phyloP scores from a whole-genome alignment of 2,329 filamentous ascomycete species.

The Whalleya microplaca region DNA sequence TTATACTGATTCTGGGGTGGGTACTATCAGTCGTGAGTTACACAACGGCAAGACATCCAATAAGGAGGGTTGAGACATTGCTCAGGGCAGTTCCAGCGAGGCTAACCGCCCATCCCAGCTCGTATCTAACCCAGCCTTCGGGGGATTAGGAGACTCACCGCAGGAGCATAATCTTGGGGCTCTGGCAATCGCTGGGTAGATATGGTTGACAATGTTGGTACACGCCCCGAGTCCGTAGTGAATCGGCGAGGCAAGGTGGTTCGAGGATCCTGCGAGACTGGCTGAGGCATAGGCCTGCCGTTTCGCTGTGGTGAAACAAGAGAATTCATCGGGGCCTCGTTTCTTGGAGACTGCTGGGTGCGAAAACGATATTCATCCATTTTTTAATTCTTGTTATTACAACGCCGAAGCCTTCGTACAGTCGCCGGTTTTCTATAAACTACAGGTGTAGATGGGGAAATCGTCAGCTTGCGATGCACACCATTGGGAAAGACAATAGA shows the following conservation, averaged over 20 bases:
- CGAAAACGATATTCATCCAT: constrained; percentile 83
- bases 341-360: constrained; percentile 75
- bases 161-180: constrained; percentile 52
- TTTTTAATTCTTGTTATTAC: constrained; percentile 54
- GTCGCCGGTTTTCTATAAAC: constrained; percentile 43
- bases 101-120: constrained; percentile 18
- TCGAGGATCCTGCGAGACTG: constrained; percentile 69
- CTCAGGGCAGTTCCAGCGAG: constrained; percentile 24
- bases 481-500: constrained; percentile 3
- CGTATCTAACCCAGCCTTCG: constrained; percentile 11
- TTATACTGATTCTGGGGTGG: constrained; percentile 36
- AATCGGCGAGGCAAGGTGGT: constrained; percentile 86
- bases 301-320: constrained; percentile 77
- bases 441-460: constrained; percentile 20
- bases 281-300: constrained; percentile 63
- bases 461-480: constrained; percentile 20
- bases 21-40: constrained; percentile 34
- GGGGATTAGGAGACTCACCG: constrained; percentile 32
- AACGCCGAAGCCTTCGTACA: constrained; percentile 47
- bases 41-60: constrained; percentile 36
- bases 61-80: constrained; percentile 35
- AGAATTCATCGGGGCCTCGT: constrained; percentile 74
- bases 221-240: constrained; percentile 85
- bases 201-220: constrained; percentile 74
- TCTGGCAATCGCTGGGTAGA: constrained; percentile 54